A percentile compares a stretch with the other conserved stretches of the same genome.
Evolutionary conservation across 768 basidiomycete species (phyloP).

Genomic region (Cantharellus anzutake): DNA sequence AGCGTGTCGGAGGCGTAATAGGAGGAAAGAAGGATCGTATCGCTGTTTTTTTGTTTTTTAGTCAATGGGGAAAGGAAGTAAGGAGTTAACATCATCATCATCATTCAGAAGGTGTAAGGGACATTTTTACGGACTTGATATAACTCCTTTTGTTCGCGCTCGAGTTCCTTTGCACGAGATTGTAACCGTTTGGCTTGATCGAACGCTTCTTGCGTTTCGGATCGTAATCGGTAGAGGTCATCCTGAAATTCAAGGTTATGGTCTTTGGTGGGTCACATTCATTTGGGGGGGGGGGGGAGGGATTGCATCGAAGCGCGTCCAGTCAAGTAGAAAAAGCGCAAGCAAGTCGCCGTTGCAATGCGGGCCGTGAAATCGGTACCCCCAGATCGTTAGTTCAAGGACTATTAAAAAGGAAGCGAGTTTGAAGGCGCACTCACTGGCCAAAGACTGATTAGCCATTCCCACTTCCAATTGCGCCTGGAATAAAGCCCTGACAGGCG

Average conservation of each 20-base stretch:
- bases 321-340: background rate
- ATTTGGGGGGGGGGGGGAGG: no score
- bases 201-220: conserved; percentile 74
- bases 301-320: background rate
- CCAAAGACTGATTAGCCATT: conserved; percentile 69
- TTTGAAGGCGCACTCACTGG: conserved; percentile 34
- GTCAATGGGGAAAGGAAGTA: background rate
- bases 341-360: background rate
- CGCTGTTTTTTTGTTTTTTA: conserved; percentile 27
- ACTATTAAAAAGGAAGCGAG: background rate
- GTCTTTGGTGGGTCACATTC: no score
- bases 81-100: background rate
- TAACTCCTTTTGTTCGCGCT: conserved; percentile 72
- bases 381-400: background rate
- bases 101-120: background rate
- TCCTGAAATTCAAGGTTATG: conserved; percentile 64
- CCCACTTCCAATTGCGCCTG: conserved; percentile 61
- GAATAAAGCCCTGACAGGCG: conserved; percentile 54
- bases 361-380: background rate
- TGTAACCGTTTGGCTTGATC: conserved; percentile 72
- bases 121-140: conserved; percentile 42
- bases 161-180: conserved; percentile 66
- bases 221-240: conserved; percentile 48
- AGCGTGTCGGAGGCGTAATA: conserved; percentile 73
- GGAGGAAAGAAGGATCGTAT: conserved; percentile 70